Conservation (phyloP, 2,329 filamentous ascomycete genomes). For the Coniochaeta hoffmannii region DNA sequence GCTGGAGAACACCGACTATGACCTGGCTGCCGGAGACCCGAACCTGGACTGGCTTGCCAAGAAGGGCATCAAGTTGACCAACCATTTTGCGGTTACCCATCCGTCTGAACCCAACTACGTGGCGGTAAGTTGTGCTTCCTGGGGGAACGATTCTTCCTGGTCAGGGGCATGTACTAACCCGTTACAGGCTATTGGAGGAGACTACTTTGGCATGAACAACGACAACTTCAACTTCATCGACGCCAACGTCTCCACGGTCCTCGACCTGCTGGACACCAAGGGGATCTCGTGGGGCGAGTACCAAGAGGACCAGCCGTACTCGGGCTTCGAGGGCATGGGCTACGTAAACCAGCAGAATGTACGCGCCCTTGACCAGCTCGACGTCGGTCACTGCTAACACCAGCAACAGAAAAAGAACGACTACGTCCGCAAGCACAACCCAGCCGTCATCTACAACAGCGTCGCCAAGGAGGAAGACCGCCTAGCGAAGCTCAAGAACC, state of each 20-base stretch:
- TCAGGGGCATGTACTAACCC: background rate
- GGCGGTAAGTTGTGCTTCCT: slow-evolving; percentile 24
- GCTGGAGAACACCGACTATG: slow-evolving; percentile 70
- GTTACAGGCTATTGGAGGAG: slow-evolving; percentile 49
- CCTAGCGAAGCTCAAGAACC: slow-evolving; percentile 65
- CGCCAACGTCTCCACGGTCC: slow-evolving; percentile 55
- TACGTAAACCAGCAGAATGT: slow-evolving; percentile 56
- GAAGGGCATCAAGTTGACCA: slow-evolving; percentile 54
- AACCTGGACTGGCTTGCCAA: slow-evolving; percentile 50
- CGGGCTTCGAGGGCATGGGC: slow-evolving; percentile 59
- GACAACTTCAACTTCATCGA: slow-evolving; percentile 55
- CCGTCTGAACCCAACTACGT: slow-evolving; percentile 73
- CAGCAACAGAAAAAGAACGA: slow-evolving; percentile 46
- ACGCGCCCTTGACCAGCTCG: background rate
- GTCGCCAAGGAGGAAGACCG: slow-evolving; percentile 52
- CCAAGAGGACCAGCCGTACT: slow-evolving; percentile 70
- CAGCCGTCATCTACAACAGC: slow-evolving; percentile 57
- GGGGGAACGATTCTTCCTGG: background rate
- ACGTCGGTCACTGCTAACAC: background rate
- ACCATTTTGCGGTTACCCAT: slow-evolving; percentile 59
- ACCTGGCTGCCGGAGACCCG: slow-evolving; percentile 53
- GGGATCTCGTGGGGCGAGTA: slow-evolving; percentile 65
- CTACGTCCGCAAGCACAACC: slow-evolving; percentile 81
- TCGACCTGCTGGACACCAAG: slow-evolving; percentile 61
- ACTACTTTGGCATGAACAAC: slow-evolving; percentile 66